A percentile compares a stretch with the other conserved stretches of the same genome.
Evolutionary conservation across 768 basidiomycete species (phyloP).

Genomic region (Bullera alba): DNA sequence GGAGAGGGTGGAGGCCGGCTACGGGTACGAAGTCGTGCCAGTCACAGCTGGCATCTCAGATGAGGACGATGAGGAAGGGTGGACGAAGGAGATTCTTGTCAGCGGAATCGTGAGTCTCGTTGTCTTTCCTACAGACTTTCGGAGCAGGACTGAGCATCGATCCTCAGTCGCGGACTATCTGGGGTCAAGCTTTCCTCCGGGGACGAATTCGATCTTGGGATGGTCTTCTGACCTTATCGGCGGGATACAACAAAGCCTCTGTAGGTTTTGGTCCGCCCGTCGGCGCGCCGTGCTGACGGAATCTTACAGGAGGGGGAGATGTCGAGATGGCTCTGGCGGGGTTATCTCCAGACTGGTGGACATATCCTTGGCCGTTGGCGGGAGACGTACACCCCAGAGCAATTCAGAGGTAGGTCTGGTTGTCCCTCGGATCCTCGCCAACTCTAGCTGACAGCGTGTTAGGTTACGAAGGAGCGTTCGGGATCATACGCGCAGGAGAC

Average conservation of each 20-base stretch:
- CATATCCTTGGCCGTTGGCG: slow-evolving; percentile 43
- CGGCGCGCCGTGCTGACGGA: not conserved
- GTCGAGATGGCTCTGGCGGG: slow-evolving; percentile 42
- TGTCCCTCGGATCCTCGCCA: not conserved
- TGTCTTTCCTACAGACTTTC: not conserved
- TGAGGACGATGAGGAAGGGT: slow-evolving; percentile 34
- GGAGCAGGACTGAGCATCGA: too few relatives aligned
- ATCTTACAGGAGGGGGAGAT: slow-evolving; percentile 21
- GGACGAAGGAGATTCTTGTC: slow-evolving; percentile 45
- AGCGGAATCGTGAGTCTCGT: slow-evolving; percentile 20
- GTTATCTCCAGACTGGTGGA: slow-evolving; percentile 43
- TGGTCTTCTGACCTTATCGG: slow-evolving; percentile 36
- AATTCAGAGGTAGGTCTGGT: slow-evolving; percentile 27
- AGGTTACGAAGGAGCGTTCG: slow-evolving; percentile 40
- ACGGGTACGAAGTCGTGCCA: slow-evolving; percentile 37
- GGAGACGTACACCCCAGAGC: slow-evolving; percentile 42
- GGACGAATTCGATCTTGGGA: slow-evolving; percentile 43
- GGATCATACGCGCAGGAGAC: slow-evolving; percentile 30
- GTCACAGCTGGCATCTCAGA: slow-evolving; percentile 17
- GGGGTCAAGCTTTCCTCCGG: slow-evolving; percentile 35
- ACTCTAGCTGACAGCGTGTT: not conserved
- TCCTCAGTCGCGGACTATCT: slow-evolving; percentile 12
- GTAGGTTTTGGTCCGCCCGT: not conserved
- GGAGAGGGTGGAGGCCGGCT: slow-evolving; percentile 21
- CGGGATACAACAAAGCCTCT: not conserved